These are phyloP conservation scores for Papiliotrema fonsecae DNA, from an alignment of 1,284 basidiomycete genomes.

Conservation along the genomic window DNA sequence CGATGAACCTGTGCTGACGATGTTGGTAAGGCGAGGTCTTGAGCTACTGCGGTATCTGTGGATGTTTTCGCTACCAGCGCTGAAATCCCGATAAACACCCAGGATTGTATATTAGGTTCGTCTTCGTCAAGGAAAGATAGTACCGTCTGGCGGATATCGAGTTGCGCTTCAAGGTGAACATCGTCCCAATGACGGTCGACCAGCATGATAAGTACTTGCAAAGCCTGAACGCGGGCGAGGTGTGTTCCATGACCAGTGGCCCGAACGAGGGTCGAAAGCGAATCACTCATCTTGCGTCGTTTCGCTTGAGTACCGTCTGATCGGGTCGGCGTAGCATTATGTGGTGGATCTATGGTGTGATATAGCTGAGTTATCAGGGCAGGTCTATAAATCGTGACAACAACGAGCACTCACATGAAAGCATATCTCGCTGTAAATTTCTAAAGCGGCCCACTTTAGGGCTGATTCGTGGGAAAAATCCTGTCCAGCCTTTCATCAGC, in stretches of 20 bases:
- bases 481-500: constrained; percentile 54
- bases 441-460: constrained; percentile 71
- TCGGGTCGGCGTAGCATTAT: constrained; percentile 46
- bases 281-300: constrained; percentile 51
- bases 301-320: constrained; percentile 51
- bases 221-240: constrained; percentile 50
- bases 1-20: neutral
- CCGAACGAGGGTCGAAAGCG: constrained; percentile 57
- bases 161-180: constrained; percentile 58
- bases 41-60: no score
- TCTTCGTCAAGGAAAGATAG: constrained; percentile 61
- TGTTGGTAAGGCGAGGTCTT: no score
- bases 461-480: constrained; percentile 67
- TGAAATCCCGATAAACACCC: constrained; percentile 74
- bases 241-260: constrained; percentile 50
- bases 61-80: no score
- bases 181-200: constrained; percentile 67
- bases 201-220: constrained; percentile 80
- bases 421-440: constrained; percentile 77
- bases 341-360: constrained; percentile 60
- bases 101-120: constrained; percentile 65
- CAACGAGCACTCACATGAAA: constrained; percentile 54
- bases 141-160: constrained; percentile 56
- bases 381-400: neutral
- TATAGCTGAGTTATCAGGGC: constrained; percentile 15